Base-by-base conservation (phyloP, 2,329 filamentous ascomycete species). In the Ophiocordyceps camponoti-rufipedis region DNA sequence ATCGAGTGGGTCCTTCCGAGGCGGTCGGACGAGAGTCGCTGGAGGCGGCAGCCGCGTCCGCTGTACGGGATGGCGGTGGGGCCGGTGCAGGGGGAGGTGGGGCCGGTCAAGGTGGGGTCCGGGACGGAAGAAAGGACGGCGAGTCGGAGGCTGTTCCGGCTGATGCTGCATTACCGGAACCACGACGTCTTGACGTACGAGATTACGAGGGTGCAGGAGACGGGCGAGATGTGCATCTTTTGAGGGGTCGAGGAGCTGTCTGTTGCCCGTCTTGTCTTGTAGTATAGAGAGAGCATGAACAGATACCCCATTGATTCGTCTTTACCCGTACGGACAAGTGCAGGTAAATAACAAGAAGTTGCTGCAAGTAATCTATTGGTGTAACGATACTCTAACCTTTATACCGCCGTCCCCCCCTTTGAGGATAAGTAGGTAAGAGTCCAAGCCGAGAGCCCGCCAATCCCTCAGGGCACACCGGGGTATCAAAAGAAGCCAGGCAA, bases 91-190 rank as follows among this genome's bases (percentile, higher is more conserved):
- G 69, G 44, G 23, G 6, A 18, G 14, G 31, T 49, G 41, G 45
- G 49, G 31, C 47, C 54, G 49, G 53, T 51, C 13, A 6, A 5
- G 16, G 38, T 47, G 53, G 51, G 28, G 23, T 23, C 23, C 23
- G 23, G 23, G 23, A 23, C 23, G 23, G 23, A 5, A 23, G 23
- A 3, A 5, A 5, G 23, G 23, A 3, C 23, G 45, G 54, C 32
- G 49, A 47, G n/a, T 49, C 52, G 46, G 48, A 65, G 67, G 50
- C 67, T 74, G 47, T 87, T 80, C 69, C 66, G 81, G 48, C 52
- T 89, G 47, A 72, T 89, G 57, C 61, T 88, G 59, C 78, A 84
- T 57, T 88, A 81, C 56, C 70, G 71, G 47, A 77, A 86, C 58
- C 77, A 84, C 53, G 72, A 74, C 2, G 71, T 88, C 28, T 55